These are phyloP conservation scores for Parasitella parasitica DNA, from an alignment of 371 early-diverging fungal species.

Conservation along the genomic window DNA sequence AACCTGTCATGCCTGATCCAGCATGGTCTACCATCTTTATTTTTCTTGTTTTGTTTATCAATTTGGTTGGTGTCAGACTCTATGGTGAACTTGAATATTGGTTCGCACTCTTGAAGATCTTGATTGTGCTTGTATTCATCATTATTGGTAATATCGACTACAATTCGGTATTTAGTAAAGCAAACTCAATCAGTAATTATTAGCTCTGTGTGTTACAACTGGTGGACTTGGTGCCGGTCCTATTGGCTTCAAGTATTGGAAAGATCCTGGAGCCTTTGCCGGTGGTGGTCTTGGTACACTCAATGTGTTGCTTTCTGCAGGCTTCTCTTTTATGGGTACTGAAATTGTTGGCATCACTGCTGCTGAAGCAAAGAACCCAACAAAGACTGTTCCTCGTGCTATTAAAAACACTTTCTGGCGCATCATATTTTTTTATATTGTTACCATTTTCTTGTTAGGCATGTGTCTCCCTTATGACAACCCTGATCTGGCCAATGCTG, in stretches of 20 bases:
- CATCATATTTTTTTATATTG: constrained; percentile 70
- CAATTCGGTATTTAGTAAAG: too few species aligned
- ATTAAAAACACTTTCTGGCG: constrained; percentile 70
- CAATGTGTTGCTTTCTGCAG: constrained; percentile 72
- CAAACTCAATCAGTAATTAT: too few species aligned
- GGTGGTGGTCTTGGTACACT: constrained; percentile 70
- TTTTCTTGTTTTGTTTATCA: constrained; percentile 54
- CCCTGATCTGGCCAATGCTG: constrained; percentile 41
- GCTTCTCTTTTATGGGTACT: constrained; percentile 85
- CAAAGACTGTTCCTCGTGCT: constrained; percentile 68
- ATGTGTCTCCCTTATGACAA: constrained; percentile 59
- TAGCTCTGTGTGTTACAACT: constrained; percentile 55
- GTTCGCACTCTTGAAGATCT: constrained; percentile 70
- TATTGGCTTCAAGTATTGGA: constrained; percentile 75
- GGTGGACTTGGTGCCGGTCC: constrained; percentile 63
- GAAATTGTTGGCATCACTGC: constrained; percentile 68
- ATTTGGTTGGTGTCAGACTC: constrained; percentile 52
- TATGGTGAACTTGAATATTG: constrained; percentile 78
- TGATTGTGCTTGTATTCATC: constrained; percentile 68
- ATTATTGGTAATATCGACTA: constrained; percentile 58
- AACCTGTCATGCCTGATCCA: constrained; percentile 50
- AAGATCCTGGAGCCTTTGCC: constrained; percentile 71
- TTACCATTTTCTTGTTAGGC: constrained; percentile 67
- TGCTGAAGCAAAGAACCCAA: constrained; percentile 64
- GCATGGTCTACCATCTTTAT: constrained; percentile 64